Evolutionary conservation across 2,329 filamentous ascomycete genomes (phyloP).

Genomic region (Fusarium acutatum): DNA sequence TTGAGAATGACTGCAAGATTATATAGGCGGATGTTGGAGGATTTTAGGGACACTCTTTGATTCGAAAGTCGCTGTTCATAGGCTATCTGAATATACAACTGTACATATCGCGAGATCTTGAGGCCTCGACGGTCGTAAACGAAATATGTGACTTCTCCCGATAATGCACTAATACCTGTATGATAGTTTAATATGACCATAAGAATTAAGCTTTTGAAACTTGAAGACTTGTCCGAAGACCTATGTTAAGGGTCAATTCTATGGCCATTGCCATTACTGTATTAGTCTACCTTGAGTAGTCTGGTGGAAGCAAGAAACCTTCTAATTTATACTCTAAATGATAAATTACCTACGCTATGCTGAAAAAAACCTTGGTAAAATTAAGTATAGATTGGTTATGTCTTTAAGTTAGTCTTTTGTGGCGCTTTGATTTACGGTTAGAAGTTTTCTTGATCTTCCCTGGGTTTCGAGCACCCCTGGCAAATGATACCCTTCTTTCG

Average conservation of each 20-base stretch:
- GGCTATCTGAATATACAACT: slow-evolving; percentile 4
- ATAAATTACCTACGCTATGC: background rate
- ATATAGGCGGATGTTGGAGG: background rate
- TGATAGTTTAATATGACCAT: background rate
- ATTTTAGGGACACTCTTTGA: background rate
- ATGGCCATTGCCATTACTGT: background rate
- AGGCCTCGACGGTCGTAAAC: background rate
- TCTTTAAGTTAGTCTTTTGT: background rate
- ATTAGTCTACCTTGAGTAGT: background rate
- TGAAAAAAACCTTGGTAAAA: fast-evolving
- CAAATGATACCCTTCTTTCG: no score
- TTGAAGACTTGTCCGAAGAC: background rate
- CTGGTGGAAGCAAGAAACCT: no score
- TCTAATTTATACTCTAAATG: background rate
- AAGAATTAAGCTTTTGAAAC: background rate
- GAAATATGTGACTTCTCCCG: background rate
- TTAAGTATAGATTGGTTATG: background rate
- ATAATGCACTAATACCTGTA: fast-evolving
- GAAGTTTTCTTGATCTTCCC: background rate
- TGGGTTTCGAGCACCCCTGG: background rate
- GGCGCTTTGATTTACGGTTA: background rate
- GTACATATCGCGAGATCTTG: slow-evolving; percentile 9
- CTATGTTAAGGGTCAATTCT: background rate
- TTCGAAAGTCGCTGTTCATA: background rate
- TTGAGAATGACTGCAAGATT: background rate